Base-by-base conservation (phyloP, 176 grass and related monocot species). In the Cenchrus americanus region DNA sequence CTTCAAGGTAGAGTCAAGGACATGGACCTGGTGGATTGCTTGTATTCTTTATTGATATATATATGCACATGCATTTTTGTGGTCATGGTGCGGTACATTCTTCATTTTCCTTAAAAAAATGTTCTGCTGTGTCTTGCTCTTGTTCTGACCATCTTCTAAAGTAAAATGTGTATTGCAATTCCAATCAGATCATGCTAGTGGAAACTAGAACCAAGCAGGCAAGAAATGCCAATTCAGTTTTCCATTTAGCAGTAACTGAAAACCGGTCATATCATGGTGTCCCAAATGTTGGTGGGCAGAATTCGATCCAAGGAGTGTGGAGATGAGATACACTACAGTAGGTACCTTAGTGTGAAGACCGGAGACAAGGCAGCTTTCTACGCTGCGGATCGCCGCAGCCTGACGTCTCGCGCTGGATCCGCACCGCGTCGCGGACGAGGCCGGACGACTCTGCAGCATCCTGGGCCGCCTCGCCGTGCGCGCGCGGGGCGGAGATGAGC, bases 1-100 rank as follows among this genome's bases (percentile, higher is more conserved):
- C 13, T 61, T 82, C 65, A 24, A 67, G 62, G 66, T 76, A 64
- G 64, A 75, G 69, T 24, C 27, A n/a, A 62, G 75, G 69, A 43
- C 34, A 82, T 78, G 69, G 10, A 78, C 9, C 34, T 34, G 9
- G 32, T 40, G 48, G 68, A 42, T 65, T 57, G 57, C 18, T 52
- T 84, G 7, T 60, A 79, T 77, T 32, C 7, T 64, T 84, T 5
- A 14, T 53, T 65, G 21, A 43, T 79, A 43, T 79, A 43, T 79
- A 43, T 79, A 43, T 83, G 79, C 27, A 66, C 8, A 3, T 34
- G 22, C 52, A 58, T 49, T 80, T 80, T 43, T 85, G 41, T 55
- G 64, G 40, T 73, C 46, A 76, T 47, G 17, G 54, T 70, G 66
- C 54, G 65, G 44, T 19, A 53, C 23, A 57, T 53, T 77, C 11